Evolutionary conservation across 495 filamentous ascomycete species (phyloP).

Genomic region (Aspergillus campestris): DNA sequence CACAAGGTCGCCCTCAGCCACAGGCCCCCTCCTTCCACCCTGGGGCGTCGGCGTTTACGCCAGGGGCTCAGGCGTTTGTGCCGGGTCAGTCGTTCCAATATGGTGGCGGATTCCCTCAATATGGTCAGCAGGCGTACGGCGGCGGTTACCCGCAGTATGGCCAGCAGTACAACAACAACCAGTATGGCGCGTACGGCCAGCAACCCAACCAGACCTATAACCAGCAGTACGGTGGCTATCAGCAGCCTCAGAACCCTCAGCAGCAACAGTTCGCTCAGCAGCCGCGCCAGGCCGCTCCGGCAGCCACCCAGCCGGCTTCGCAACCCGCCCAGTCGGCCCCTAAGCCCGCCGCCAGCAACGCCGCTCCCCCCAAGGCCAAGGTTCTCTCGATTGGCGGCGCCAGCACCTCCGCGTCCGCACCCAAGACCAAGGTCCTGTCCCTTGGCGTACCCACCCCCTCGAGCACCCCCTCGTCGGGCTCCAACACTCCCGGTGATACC

Average conservation of each 20-base stretch:
- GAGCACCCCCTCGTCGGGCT: constrained; percentile 24
- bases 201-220: constrained; percentile 30
- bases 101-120: constrained; percentile 44
- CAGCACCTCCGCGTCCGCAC: constrained; percentile 36
- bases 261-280: constrained; percentile 47
- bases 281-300: constrained; percentile 48
- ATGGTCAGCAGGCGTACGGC: constrained; percentile 34
- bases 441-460: constrained; percentile 47
- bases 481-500: constrained; percentile 48
- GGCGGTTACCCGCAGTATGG: constrained; percentile 54
- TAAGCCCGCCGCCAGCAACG: constrained; percentile 32
- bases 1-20: constrained; percentile 63
- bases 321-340: constrained; percentile 21
- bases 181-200: constrained; percentile 41
- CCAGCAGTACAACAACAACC: constrained; percentile 48
- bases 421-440: constrained; percentile 59
- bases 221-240: constrained; percentile 30
- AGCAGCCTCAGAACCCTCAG: constrained; percentile 29
- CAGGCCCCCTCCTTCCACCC: constrained; percentile 51
- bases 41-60: constrained; percentile 73
- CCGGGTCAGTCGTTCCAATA: constrained; percentile 60
- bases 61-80: constrained; percentile 66
- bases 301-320: constrained; percentile 21
- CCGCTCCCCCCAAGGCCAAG: constrained; percentile 57
- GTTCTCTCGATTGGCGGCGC: constrained; percentile 56